Conservation (phyloP, 1,139 yeast species). For the Blastobotrys apis region DNA sequence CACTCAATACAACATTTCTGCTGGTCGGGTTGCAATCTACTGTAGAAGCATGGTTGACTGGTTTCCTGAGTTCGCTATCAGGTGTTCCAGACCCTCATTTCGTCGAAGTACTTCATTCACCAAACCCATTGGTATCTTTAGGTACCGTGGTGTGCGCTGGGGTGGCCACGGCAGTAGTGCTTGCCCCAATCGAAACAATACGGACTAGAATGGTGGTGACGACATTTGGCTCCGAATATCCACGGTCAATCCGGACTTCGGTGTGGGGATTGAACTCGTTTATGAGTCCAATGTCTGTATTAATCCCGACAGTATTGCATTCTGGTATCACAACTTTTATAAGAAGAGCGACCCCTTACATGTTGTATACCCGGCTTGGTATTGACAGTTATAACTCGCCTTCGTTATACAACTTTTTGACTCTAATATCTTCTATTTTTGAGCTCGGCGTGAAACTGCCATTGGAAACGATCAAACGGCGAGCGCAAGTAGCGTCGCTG, state of each 20-base stretch:
- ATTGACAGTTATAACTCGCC: conserved; percentile 69
- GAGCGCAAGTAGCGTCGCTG: conserved; percentile 73
- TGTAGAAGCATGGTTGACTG: conserved; percentile 88
- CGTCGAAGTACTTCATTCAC: conserved; percentile 75
- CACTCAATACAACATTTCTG: conserved; percentile 79
- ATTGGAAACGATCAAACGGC: conserved; percentile 75
- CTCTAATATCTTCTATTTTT: conserved; percentile 52
- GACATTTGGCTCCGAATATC: conserved; percentile 34
- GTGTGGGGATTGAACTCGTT: conserved; percentile 41
- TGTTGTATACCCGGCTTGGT: conserved; percentile 60
- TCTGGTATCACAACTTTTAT: conserved; percentile 60
- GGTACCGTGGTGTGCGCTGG: conserved; percentile 67
- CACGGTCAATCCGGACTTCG: conserved; percentile 39
- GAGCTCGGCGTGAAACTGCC: conserved; percentile 80
- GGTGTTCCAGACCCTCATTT: conserved; percentile 90
- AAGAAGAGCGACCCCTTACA: conserved; percentile 67
- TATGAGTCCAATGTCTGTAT: conserved; percentile 51
- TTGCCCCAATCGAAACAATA: conserved; percentile 79
- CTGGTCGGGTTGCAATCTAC: conserved; percentile 72
- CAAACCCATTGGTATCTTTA: conserved; percentile 67
- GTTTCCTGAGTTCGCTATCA: conserved; percentile 73
- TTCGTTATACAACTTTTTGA: conserved; percentile 49
- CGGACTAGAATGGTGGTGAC: conserved; percentile 75
- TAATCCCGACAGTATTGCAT: conserved; percentile 56
- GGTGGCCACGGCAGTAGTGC: conserved; percentile 65